phyloP scores from a whole-genome alignment of 179 eudicot species.

The Silene noctiflora region DNA sequence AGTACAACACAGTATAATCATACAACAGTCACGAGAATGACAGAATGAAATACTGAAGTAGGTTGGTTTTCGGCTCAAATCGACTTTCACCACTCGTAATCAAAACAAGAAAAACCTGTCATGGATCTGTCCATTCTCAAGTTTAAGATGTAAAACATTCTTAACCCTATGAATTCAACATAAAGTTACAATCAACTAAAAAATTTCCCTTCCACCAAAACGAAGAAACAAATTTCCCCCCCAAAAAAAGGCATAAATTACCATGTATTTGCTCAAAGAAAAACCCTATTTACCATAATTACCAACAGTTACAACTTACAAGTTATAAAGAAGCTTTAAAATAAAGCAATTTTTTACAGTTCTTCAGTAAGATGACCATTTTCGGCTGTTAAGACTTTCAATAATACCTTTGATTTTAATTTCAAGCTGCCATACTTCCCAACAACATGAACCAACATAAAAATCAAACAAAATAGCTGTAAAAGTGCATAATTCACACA shows the following conservation, averaged over 20 bases:
- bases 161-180: not conserved
- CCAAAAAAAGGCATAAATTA: not conserved
- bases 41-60: not conserved
- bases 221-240: not conserved
- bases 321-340: not conserved
- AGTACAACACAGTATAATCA: not conserved
- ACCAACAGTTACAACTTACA: no score
- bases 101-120: not conserved
- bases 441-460: not conserved
- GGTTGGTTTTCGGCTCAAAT: not conserved
- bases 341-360: not conserved
- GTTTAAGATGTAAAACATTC: not conserved
- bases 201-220: no score
- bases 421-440: not conserved
- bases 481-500: not conserved
- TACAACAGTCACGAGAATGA: not conserved
- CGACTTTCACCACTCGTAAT: not conserved
- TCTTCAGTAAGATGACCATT: not conserved
- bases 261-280: not conserved
- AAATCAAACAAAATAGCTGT: not conserved
- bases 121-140: conserved; percentile 3
- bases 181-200: no score
- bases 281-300: not conserved
- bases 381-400: no score
- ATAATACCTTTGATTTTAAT: not conserved